These are phyloP conservation scores for Citrus sinensis DNA, from an alignment of 345 rosid genomes.

Conservation along the genomic window DVS_A1.0 CM039162.1:25961501-25962000, in stretches of 20 bases:
- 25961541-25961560: conserved; percentile 81
- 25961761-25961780: not conserved
- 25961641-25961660: conserved; percentile 90
- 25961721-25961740: not conserved
- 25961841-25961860: conserved; percentile 98
- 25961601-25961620: conserved; percentile 91
- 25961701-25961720: not conserved
- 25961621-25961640: conserved; percentile 96
- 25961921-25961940: conserved; percentile 99
- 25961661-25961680: conserved; percentile 1
- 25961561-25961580: conserved; percentile 98
- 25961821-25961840: conserved; percentile 99
- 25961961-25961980: conserved; percentile 99
- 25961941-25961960: conserved; percentile 97
- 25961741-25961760: not conserved
- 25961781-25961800: conserved; percentile 16
- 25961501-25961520: not conserved
- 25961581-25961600: conserved; percentile 94
- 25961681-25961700: not conserved
- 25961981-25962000: conserved; percentile 95
- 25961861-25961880: conserved; percentile 95
- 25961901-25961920: conserved; percentile 91
- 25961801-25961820: conserved; percentile 97
- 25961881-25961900: conserved; percentile 99
- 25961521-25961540: not conserved